Percentiles rank a stretch among this genome's conserved stretches.
These are phyloP conservation scores for Spiromastix sp. DNA, from an alignment of 2,329 filamentous ascomycete species.

Conservation along the genomic window DNA sequence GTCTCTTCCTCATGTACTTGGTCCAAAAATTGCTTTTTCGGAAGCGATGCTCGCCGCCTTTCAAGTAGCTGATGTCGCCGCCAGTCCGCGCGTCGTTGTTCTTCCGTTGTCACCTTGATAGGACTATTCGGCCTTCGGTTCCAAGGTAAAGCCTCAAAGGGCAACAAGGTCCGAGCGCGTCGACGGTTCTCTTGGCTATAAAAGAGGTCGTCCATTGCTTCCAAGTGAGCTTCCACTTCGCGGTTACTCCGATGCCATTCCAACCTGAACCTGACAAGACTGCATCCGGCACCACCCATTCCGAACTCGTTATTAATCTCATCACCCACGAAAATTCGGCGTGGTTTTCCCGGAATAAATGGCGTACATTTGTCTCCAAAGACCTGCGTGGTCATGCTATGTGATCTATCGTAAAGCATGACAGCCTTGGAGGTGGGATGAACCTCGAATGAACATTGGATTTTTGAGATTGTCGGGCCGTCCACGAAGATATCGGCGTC, in stretches of 20 bases:
- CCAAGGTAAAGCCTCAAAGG: no score
- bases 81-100: no score
- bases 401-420: constrained; percentile 13
- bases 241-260: constrained; percentile 1
- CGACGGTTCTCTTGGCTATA: no score
- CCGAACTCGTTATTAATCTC: constrained; percentile 11
- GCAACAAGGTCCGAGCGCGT: no score
- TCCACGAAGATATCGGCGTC: constrained; percentile 11
- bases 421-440: constrained; percentile 5
- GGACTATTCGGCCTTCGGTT: no score
- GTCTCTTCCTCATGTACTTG: no score
- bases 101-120: no score
- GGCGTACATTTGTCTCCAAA: constrained; percentile 10
- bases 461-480: constrained; percentile 9
- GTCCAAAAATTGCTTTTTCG: no score
- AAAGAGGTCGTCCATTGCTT: no score
- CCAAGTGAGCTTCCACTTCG: not conserved
- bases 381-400: constrained; percentile 10
- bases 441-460: constrained; percentile 15
- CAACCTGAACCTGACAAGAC: constrained; percentile 9
- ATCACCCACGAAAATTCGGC: constrained; percentile 10
- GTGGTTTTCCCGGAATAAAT: constrained; percentile 9
- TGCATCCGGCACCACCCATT: constrained; percentile 9
- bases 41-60: no score
- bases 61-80: no score